Evolutionary conservation across 1,139 yeast species (phyloP), one percentile per base, ranked within the genome.

Genomic region (Debaryomyces udenii): DNA sequence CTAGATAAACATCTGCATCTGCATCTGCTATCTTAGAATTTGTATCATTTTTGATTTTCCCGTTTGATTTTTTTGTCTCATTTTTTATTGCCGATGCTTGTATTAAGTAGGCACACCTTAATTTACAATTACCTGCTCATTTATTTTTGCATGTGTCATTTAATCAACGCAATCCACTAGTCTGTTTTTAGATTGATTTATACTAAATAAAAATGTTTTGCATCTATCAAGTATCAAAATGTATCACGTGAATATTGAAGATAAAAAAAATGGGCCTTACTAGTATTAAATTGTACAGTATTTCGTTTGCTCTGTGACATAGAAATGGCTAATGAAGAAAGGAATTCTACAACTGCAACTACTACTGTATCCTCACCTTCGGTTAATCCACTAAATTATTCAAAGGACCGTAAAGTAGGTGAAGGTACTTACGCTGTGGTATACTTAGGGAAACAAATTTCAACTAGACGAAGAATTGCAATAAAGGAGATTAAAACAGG

Each of bases 391-490:
- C 7, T 34, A 6, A 59, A 59, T 40, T 74, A 74, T 52, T 62
- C 76, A 29, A 74, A 72, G 62, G 95, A 88, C 45, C 81, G 79
- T 52, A 91, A 91, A 61, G 97, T 93, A 20, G 99, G 99, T 59
- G 99, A 94, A 68, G 99, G 99, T 66, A 94, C 99, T 1, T 94
- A 93, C 71, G 99, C 99, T 35, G 96, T 91, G 44, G 99, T 94
- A 2, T 93, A 86, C 57, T 74, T 93, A 13, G 98, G 96, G 1
- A 77, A 76, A 43, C 84, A 82, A 52, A 54, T 76, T 17, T 65
- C 79, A 29, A 74, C 83, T 9, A 66, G 70, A 13, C 66, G 93
- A 40, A 73, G 75, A 42, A 84, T 93, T 27, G 99, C 99, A 51
- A 85, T 94, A 49, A 94, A 94, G 59, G 96, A 90, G 68, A 93